Percentiles rank a stretch among this genome's conserved stretches.
phyloP scores from a whole-genome alignment of 2,329 filamentous ascomycete genomes.

The Lithohypha guttulata region DNA sequence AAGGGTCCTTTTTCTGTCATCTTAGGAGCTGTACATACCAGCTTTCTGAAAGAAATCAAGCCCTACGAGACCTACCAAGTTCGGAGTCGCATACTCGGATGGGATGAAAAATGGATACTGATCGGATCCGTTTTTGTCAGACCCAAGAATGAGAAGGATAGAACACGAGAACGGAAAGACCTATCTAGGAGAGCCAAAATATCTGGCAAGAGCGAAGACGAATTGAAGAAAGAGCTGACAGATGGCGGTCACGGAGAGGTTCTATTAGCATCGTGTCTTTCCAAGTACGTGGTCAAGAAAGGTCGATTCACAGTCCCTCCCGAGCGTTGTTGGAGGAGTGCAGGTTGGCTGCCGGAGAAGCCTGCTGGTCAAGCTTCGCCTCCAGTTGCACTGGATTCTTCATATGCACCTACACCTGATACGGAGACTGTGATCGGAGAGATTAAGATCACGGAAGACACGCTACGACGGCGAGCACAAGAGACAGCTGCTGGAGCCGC shows the following conservation, averaged over 20 bases:
- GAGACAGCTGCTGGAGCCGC: slow-evolving; percentile 23
- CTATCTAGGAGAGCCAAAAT: slow-evolving; percentile 1
- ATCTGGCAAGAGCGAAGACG: slow-evolving; percentile 19
- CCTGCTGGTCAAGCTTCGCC: slow-evolving; percentile 1
- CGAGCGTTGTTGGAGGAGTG: slow-evolving; percentile 59
- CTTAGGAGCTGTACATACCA: slow-evolving; percentile 62
- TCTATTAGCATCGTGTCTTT: slow-evolving; percentile 60
- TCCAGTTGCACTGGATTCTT: neutral
- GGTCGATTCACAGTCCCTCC: slow-evolving; percentile 76
- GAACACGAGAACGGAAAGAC: slow-evolving; percentile 26
- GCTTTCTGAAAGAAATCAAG: slow-evolving; percentile 62
- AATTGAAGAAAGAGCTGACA: slow-evolving; percentile 22
- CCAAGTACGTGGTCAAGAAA: slow-evolving; percentile 75
- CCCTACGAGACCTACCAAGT: slow-evolving; percentile 62
- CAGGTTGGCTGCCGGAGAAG: slow-evolving; percentile 56
- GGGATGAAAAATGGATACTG: slow-evolving; percentile 77
- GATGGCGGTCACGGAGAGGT: slow-evolving; percentile 41
- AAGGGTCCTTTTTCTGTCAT: slow-evolving; percentile 48
- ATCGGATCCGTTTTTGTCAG: slow-evolving; percentile 63
- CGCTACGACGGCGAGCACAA: slow-evolving; percentile 12
- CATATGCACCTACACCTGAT: slow-evolving; percentile 9
- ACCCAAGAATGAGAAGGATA: slow-evolving; percentile 32
- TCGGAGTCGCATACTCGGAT: slow-evolving; percentile 58
- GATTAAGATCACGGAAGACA: slow-evolving; percentile 20
- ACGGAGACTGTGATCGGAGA: slow-evolving; percentile 11